These are phyloP conservation scores for Botryotinia globosa DNA, from an alignment of 2,329 filamentous ascomycete genomes.

Conservation along the genomic window DNA sequence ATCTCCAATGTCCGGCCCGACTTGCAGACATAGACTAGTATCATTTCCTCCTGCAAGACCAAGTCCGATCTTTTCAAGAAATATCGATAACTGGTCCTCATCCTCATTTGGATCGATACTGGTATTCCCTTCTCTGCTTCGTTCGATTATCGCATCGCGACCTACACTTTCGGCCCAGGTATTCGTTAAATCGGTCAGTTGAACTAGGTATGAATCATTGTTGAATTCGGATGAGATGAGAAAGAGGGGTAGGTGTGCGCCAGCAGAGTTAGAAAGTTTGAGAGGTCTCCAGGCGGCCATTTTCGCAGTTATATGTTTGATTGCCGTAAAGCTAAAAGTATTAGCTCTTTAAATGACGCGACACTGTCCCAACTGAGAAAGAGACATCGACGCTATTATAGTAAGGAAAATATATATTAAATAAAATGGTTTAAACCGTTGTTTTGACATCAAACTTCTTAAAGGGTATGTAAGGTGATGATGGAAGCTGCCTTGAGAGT, in stretches of 20 bases:
- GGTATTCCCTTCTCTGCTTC: slow-evolving; percentile 61
- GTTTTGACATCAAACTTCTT: neutral
- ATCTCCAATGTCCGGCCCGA: slow-evolving; percentile 32
- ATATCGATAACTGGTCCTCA: slow-evolving; percentile 62
- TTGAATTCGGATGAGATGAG: slow-evolving; percentile 60
- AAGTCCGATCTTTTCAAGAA: slow-evolving; percentile 61
- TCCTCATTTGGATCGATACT: slow-evolving; percentile 69
- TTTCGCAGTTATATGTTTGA: neutral
- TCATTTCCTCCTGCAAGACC: slow-evolving; percentile 45
- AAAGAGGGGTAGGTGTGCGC: slow-evolving; percentile 53
- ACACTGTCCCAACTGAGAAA: neutral
- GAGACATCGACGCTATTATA: neutral
- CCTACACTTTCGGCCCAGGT: slow-evolving; percentile 70
- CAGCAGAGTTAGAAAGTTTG: slow-evolving; percentile 23
- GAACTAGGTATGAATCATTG: slow-evolving; percentile 57
- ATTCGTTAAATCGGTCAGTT: slow-evolving; percentile 68
- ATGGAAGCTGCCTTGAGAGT: neutral
- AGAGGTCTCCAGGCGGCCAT: slow-evolving; percentile 35
- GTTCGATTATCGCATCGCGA: slow-evolving; percentile 58
- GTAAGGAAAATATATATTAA: neutral
- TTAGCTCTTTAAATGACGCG: neutral
- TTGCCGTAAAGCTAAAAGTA: neutral
- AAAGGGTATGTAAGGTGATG: neutral
- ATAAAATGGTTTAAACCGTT: neutral
- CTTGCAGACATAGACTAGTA: slow-evolving; percentile 45